phyloP scores from a whole-genome alignment of 2,329 filamentous ascomycete species.

The Sporothrix mexicana region DNA sequence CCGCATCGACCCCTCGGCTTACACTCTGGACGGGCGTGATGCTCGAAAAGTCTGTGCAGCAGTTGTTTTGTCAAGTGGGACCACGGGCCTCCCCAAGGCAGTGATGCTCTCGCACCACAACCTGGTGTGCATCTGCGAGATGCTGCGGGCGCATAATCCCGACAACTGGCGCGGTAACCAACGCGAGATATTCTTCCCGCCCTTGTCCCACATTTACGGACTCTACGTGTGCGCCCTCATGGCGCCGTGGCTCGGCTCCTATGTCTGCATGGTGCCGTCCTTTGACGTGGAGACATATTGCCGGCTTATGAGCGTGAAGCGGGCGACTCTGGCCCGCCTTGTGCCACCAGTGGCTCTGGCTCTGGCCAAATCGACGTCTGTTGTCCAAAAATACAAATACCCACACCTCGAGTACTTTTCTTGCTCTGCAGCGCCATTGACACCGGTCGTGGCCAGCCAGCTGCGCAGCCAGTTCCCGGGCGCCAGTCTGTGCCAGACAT shows the following conservation, averaged over 20 bases:
- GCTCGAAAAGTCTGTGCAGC: constrained; percentile 1
- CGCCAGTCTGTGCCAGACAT: background rate
- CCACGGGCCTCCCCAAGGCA: constrained; percentile 56
- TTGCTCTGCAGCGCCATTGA: background rate
- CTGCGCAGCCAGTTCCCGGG: constrained; percentile 9
- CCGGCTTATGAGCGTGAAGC: background rate
- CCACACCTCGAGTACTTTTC: constrained; percentile 3
- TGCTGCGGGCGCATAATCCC: constrained; percentile 43
- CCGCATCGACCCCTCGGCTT: background rate
- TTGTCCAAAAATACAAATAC: background rate
- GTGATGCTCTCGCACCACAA: constrained; percentile 54
- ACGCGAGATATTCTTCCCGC: constrained; percentile 52
- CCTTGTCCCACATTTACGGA: constrained; percentile 35
- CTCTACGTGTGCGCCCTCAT: constrained; percentile 1
- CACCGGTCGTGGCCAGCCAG: background rate
- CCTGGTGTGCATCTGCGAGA: constrained; percentile 48
- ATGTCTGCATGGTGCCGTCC: constrained; percentile 15
- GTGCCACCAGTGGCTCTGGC: constrained; percentile 1
- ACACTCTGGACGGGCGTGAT: background rate
- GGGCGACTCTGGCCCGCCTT: background rate
- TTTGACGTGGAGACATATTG: background rate
- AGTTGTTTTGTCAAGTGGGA: constrained; percentile 54
- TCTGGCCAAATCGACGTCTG: background rate
- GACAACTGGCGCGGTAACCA: constrained; percentile 42
- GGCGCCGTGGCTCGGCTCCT: background rate